Evolutionary conservation across 768 basidiomycete species (phyloP).

Genomic region (Naganishia randhawae): DNA sequence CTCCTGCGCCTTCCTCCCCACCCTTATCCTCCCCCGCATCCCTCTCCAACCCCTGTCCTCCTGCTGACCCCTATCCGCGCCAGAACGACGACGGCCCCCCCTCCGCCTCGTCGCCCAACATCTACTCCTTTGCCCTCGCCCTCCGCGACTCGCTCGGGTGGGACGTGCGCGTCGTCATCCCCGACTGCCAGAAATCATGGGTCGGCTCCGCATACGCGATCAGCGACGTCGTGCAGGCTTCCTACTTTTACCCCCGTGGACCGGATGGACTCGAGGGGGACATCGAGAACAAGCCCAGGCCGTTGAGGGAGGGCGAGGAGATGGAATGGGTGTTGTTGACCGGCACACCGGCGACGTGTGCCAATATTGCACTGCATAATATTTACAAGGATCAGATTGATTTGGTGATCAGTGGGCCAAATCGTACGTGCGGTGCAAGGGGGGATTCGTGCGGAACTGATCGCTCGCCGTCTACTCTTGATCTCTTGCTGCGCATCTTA

Average conservation of each 20-base stretch:
- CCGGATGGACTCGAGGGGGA: conserved; percentile 59
- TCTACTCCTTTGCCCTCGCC: conserved; percentile 49
- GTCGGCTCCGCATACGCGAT: conserved; percentile 50
- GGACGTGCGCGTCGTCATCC: conserved; percentile 52
- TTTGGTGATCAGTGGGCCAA: conserved; percentile 59
- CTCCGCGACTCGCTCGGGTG: conserved; percentile 44
- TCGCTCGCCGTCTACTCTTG: neutral
- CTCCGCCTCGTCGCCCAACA: conserved; percentile 50
- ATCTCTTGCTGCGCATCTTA: neutral
- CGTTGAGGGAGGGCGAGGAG: conserved; percentile 69
- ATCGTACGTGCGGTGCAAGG: conserved; percentile 45
- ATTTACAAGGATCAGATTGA: conserved; percentile 79
- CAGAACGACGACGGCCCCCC: conserved; percentile 54
- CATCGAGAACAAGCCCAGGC: conserved; percentile 60
- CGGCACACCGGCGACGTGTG: conserved; percentile 75
- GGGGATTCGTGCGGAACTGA: no score
- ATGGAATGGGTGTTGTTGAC: conserved; percentile 90
- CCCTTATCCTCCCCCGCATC: neutral
- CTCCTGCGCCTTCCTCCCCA: neutral
- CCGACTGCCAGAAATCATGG: conserved; percentile 51
- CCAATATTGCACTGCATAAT: conserved; percentile 86
- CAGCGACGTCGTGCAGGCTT: conserved; percentile 44
- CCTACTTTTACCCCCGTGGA: conserved; percentile 51
- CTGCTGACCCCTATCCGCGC: neutral
- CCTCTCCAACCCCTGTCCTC: no score